These are phyloP conservation scores for Cylindrotheca fusiformis DNA, from an alignment of 108 stramenopile genomes.

Conservation along the genomic window DNA sequence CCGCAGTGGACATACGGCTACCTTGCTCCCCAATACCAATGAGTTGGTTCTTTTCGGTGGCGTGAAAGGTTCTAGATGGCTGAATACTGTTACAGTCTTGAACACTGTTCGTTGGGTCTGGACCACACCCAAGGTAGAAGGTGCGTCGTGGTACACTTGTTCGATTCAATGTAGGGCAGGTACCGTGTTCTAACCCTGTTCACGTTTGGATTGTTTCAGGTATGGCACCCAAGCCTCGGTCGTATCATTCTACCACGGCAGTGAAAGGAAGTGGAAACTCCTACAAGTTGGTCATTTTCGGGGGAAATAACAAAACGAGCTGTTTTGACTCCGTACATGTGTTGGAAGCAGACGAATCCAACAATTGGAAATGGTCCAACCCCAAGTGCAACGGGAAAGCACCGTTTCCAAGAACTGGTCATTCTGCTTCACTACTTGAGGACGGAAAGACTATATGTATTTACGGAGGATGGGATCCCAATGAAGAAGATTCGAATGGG, in stretches of 20 bases:
- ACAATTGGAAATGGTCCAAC: constrained; percentile 65
- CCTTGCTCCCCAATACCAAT: constrained; percentile 51
- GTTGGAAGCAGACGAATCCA: constrained; percentile 33
- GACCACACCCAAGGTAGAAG: constrained; percentile 44
- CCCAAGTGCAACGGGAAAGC: constrained; percentile 53
- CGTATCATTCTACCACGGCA: constrained; percentile 70
- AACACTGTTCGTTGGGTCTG: constrained; percentile 78
- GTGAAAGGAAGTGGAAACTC: constrained; percentile 5
- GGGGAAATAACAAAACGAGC: constrained; percentile 70
- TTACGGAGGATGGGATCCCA: constrained; percentile 89
- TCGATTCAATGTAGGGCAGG: neutral
- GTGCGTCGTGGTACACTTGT: neutral
- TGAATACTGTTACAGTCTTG: constrained; percentile 56
- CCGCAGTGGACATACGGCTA: constrained; percentile 75
- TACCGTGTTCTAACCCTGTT: neutral
- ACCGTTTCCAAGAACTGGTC: constrained; percentile 73
- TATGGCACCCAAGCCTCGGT: constrained; percentile 67
- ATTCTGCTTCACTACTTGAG: constrained; percentile 65
- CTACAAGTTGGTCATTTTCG: constrained; percentile 69
- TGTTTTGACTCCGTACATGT: constrained; percentile 77
- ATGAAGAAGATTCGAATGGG: constrained; percentile 46
- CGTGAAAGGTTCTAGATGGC: constrained; percentile 76
- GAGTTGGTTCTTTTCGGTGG: constrained; percentile 83
- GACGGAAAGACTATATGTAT: constrained; percentile 76
- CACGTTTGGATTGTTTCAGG: constrained; percentile 25